These are phyloP conservation scores for Schoenoplectus tabernaemontani DNA, from an alignment of 202 grass and related monocot species.

Conservation along the genomic window DNA sequence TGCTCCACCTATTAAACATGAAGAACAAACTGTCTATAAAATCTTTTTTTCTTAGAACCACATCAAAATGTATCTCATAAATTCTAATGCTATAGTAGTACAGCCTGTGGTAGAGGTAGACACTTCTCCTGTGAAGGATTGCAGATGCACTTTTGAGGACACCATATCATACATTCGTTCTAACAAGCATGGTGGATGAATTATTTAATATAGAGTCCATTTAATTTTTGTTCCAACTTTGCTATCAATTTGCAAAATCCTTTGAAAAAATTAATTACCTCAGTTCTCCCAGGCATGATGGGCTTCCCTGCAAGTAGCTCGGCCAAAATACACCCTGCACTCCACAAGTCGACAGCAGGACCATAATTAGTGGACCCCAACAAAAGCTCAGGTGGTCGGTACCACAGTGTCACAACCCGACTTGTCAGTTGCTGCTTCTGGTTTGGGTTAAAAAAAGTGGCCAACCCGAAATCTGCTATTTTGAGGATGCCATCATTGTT, in stretches of 20 bases:
- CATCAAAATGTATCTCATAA: not conserved
- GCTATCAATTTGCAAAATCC: not conserved
- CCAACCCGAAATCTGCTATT: conserved; percentile 97
- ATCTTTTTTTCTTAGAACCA: not conserved
- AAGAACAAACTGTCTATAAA: not conserved
- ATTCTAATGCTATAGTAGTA: not conserved
- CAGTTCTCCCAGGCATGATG: conserved; percentile 94
- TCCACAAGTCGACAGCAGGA: conserved; percentile 83
- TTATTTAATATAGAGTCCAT: not conserved
- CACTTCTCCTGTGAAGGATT: too few species aligned
- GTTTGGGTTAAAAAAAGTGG: conserved; percentile 79
- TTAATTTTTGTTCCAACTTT: not conserved
- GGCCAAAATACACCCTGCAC: conserved; percentile 85
- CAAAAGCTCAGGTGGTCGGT: conserved; percentile 86
- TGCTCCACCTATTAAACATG: conserved; percentile 61
- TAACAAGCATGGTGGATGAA: not conserved
- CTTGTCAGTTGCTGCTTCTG: conserved; percentile 88
- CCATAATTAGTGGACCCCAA: conserved; percentile 79
- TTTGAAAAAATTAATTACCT: conserved; percentile 37
- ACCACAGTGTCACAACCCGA: conserved; percentile 94
- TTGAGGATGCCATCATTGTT: conserved; percentile 76
- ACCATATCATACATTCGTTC: not conserved
- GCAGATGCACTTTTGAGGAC: too few species aligned
- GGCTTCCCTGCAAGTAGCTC: conserved; percentile 81
- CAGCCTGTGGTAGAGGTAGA: not conserved